Evolutionary conservation across 495 filamentous ascomycete genomes (phyloP), one percentile per base, ranked within the genome.

Genomic region (Trichoderma orchidacearum): DNA sequence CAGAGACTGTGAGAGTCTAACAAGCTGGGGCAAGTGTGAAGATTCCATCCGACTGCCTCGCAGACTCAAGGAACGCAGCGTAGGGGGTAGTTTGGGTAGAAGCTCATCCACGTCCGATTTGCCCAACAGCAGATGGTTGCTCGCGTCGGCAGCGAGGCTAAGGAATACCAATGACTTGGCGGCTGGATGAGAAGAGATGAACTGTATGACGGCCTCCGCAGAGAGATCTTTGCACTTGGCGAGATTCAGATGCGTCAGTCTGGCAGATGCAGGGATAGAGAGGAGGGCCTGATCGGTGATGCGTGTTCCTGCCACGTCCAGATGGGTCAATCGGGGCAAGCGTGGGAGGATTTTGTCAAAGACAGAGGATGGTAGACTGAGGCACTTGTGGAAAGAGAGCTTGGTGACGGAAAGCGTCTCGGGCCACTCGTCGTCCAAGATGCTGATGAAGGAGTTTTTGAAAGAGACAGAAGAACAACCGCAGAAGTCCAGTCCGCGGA

Each of bases 381-480:
- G 83, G 70, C 89, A 93, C 70, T 89, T 89, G 67, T 95, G 89
- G 11, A 95, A 66, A 51, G 86, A 86, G 23, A 95, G 66, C 13
- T 88, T 81, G 58, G 76, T 79, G 60, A 93, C 70, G 28, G 82
- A 75, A 59, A 90, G 66, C 56, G 67, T 62, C 28, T 63, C 63
- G 13, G 79, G 74, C 75, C 72, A 75, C 38, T 73, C 64, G 31
- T 67, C 63, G 18, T 64, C 56, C 35, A 72, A 57, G 18, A 71
- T 62, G 11, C 64, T 53, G 51, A 70, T 59, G 52, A 80, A 75
- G n/a, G 84, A 69, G 41, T 77, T 71, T 62, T 80, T 81, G 72
- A 95, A 95, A 17, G 70, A 66, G 30, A 75, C 70, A n/a, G 84
- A 85, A 17, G 85, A 85, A 65, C 85, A 85, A 55, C 84, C 89